Evolutionary conservation across 2,329 filamentous ascomycete species (phyloP).

Genomic region (Diaporthe longicolla): DNA sequence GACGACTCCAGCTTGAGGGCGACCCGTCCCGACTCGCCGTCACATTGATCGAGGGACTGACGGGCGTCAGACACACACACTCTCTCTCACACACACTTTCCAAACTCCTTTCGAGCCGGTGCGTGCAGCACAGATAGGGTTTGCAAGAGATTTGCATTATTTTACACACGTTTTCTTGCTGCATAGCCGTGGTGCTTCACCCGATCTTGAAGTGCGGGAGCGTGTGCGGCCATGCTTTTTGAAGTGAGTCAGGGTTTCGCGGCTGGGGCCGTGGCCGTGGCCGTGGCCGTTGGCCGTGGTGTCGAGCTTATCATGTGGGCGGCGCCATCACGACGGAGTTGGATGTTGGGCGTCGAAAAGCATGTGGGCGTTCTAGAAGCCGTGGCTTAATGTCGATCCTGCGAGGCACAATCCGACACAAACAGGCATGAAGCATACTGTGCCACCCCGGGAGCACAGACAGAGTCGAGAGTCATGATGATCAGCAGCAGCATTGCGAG

Average conservation of each 20-base stretch:
- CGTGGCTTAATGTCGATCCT: slow-evolving; percentile 21
- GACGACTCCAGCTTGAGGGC: neutral
- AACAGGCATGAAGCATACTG: neutral
- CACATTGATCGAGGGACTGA: slow-evolving; percentile 19
- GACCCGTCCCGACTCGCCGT: slow-evolving; percentile 33
- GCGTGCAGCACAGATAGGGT: slow-evolving; percentile 29
- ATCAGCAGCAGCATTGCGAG: slow-evolving; percentile 14
- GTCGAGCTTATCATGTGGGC: slow-evolving; percentile 12
- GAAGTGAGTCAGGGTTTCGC: neutral
- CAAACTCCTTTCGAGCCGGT: neutral
- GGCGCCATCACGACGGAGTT: neutral
- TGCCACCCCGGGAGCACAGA: neutral
- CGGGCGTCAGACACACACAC: neutral
- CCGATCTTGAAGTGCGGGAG: neutral
- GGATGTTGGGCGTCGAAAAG: slow-evolving; percentile 3
- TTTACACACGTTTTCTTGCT: neutral
- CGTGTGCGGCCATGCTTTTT: neutral
- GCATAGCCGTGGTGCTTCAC: slow-evolving; percentile 15
- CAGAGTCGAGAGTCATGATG: slow-evolving; percentile 8
- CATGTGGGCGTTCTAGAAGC: slow-evolving; percentile 5
- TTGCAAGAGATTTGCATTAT: slow-evolving; percentile 30
- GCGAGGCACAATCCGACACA: neutral
- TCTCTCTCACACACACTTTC: no score
- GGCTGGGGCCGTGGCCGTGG: slow-evolving; percentile 13
- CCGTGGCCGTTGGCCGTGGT: neutral